Conservation (phyloP, 306 rosid species). For the Calophaca sinica region DNA sequence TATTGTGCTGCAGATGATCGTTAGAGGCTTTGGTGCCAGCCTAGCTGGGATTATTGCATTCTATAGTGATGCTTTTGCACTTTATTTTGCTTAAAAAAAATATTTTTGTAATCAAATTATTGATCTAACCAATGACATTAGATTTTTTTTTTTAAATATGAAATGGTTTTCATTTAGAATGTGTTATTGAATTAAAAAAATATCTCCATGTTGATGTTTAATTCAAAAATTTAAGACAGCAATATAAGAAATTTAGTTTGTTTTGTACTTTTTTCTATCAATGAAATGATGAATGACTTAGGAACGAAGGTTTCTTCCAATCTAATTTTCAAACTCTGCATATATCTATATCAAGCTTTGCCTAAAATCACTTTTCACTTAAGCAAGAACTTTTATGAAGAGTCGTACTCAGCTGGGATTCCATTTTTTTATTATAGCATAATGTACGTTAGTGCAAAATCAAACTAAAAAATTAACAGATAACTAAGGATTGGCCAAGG, state of each 20-base stretch:
- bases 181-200: background rate
- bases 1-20: too few species aligned
- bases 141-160: background rate
- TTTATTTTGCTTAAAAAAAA: too few species aligned
- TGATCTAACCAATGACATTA: background rate
- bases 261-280: background rate
- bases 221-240: background rate
- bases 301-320: slow-evolving; percentile 30
- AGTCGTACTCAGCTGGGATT: slow-evolving; percentile 26
- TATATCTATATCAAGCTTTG: slow-evolving; percentile 39
- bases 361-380: slow-evolving; percentile 38
- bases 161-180: background rate
- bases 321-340: background rate
- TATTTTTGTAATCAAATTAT: background rate
- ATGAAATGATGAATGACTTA: slow-evolving; percentile 23
- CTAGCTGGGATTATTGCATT: too few species aligned
- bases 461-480: background rate
- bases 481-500: slow-evolving; percentile 15
- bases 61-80: too few species aligned
- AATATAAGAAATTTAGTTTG: background rate
- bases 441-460: slow-evolving; percentile 29
- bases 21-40: too few species aligned
- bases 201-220: background rate
- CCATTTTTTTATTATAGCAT: slow-evolving; percentile 27
- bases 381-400: slow-evolving; percentile 23